These are phyloP conservation scores for Trichoderma sp. DNA, from an alignment of 2,329 filamentous ascomycete genomes.

Conservation along the genomic window DNA sequence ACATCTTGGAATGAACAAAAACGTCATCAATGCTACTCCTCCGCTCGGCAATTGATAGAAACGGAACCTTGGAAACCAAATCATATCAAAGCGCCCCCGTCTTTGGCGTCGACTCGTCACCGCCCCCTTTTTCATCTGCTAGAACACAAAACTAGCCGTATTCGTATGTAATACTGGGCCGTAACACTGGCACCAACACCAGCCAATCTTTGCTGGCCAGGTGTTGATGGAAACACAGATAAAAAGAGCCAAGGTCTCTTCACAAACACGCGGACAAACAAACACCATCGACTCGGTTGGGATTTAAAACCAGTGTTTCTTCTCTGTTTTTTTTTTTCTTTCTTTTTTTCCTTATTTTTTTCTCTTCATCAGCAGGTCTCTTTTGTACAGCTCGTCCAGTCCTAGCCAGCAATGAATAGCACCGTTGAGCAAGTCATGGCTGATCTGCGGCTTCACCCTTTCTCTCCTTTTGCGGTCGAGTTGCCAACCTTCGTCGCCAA, in stretches of 20 bases:
- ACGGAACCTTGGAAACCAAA: neutral
- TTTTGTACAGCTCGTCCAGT: neutral
- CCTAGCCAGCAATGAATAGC: neutral
- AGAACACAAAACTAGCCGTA: neutral
- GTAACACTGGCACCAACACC: constrained; percentile 3
- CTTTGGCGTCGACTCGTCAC: neutral
- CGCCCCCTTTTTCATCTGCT: constrained; percentile 2
- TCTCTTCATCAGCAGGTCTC: neutral
- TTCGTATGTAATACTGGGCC: constrained; percentile 12
- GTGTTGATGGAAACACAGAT: constrained; percentile 4
- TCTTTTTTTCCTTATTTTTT: neutral
- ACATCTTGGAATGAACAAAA: neutral
- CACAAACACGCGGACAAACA: neutral
- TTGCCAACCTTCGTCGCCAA: constrained; percentile 66
- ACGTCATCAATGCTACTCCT: neutral
- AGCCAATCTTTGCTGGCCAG: constrained; percentile 13
- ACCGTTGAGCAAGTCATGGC: constrained; percentile 11
- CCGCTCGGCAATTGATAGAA: neutral
- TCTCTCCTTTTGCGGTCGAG: constrained; percentile 63
- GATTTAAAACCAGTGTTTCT: neutral
- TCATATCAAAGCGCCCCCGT: neutral
- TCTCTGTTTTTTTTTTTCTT: neutral
- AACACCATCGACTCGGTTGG: neutral
- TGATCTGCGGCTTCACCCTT: constrained; percentile 52
- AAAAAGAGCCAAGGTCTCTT: neutral